Percentiles rank a stretch among this genome's conserved stretches.
phyloP scores from a whole-genome alignment of 2,329 filamentous ascomycete genomes.

The Hortaea sp. region DNA sequence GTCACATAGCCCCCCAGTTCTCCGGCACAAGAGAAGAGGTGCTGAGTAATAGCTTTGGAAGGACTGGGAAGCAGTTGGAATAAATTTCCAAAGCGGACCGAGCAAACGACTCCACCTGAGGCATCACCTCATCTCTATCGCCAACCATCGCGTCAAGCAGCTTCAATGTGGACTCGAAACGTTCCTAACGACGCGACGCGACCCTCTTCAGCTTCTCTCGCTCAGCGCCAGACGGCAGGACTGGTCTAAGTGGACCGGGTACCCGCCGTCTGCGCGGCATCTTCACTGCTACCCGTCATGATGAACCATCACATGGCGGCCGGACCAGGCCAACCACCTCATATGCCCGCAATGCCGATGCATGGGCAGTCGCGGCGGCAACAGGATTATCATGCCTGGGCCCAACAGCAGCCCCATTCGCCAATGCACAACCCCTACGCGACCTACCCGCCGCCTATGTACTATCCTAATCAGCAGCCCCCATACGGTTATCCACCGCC shows the following conservation, averaged over 20 bases:
- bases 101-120: neutral
- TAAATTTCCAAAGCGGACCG: neutral
- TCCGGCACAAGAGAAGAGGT: neutral
- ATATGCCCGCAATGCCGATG: slow-evolving; percentile 29
- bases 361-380: slow-evolving; percentile 29
- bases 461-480: slow-evolving; percentile 11
- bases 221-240: slow-evolving; percentile 4
- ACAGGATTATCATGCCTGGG: slow-evolving; percentile 28
- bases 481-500: slow-evolving; percentile 6
- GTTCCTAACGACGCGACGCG: neutral
- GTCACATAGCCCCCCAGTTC: no score
- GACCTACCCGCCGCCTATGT: slow-evolving; percentile 8
- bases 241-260: slow-evolving; percentile 6
- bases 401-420: slow-evolving; percentile 26
- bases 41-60: neutral
- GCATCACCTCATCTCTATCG: neutral
- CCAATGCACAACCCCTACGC: slow-evolving; percentile 17
- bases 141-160: neutral
- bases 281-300: slow-evolving; percentile 57
- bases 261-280: slow-evolving; percentile 9
- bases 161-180: neutral
- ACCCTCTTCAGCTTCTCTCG: slow-evolving; percentile 1
- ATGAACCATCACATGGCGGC: slow-evolving; percentile 73
- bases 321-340: slow-evolving; percentile 45
- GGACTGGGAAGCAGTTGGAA: neutral